Base-by-base conservation (phyloP, 1,284 basidiomycete species). In the Ceratobasidium sp. region DNA sequence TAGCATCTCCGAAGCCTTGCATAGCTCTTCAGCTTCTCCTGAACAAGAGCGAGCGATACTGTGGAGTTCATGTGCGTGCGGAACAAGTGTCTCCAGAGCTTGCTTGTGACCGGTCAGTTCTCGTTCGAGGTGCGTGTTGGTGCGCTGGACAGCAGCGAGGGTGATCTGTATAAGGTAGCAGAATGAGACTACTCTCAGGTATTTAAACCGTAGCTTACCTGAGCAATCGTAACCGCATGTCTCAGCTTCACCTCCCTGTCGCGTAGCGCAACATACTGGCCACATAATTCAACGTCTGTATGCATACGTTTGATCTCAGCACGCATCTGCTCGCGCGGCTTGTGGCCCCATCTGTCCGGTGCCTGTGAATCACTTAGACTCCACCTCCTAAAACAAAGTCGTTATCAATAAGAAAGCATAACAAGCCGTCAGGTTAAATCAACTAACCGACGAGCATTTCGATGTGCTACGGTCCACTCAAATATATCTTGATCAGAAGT, bases 201-300 rank as follows among this genome's bases (percentile, higher is more conserved):
- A 26, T n/a, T n/a, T n/a, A 46, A 46, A 44, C 1, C 33, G 33
- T 58, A 3, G 39, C 80, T 33, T 26, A 77, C 80, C 60, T 79
- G 66, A 15, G 80, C 64, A 42, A 81, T 69, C n/a, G 33, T 70
- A 12, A 79, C 61, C 10, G 77, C 77, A 51, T 78, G 69, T 23
- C 46, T 60, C 79, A 81, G 80, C 49, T 81, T 79, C 18, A 46
- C 72, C 40, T 81, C 55, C 40, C 77, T 77, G 12, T 79, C 73
- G 13, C 56, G 77, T 15, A 81, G 53, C 20, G 69, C 53, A 23
- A 80, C 55, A 28, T 73, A 80, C 23, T 80, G 80, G 1, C 66
- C 60, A 53, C 77, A 79, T 15, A 81, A 44, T 10, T 77, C 79
- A 18, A 81, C 78, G 58, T 81, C 80, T 39, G 69, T 79, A 10